Base-by-base conservation (phyloP, 306 rosid species). In the Castanospermum australe region DNA sequence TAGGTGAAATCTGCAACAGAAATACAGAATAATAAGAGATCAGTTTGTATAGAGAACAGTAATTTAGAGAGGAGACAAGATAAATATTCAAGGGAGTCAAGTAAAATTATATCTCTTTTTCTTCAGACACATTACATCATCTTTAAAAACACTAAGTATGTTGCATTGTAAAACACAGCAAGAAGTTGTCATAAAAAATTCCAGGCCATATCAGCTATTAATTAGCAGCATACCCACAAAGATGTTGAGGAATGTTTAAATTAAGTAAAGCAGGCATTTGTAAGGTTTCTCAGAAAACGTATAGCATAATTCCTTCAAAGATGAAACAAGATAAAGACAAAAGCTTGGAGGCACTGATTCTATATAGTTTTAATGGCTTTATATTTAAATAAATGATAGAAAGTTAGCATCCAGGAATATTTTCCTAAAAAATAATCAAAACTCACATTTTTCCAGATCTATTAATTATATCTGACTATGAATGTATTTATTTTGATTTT, bases 1-100 rank as follows among this genome's bases (percentile, higher is more conserved):
- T 6, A 91, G 83, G 85, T 94, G 99, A 67, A 94, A 86, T 84
- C 97, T 92, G 91, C 82, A 77, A 59, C 25, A 20, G 12, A 59
- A 71, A 81, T 75, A 59, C 25, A 20, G 12, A 59, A 71, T 35
- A 67, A 28, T 79, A 32, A 56, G 25, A 63, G 25, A 64, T 84
- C 55, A 90, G 71, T 50, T 50, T 17, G 22, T 1, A 51, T 12
- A 67, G 15, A 18, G 28, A 72, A 7, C 6, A 59, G 5, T 10
- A 47, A 24, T 33, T 60, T 33, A 50, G 10, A 39, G 59, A 25
- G 51, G 9, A 7, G 18, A 8, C 2, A 21, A 15, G 33, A 24
- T 36, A 68, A 74, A 70, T 47, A 52, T 35, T 64, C 22, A 64
- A 67, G 61, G 14, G 17, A 65, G 42, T 6, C 76, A 67, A 39